These are phyloP conservation scores for Cercospora zeae-maydis DNA, from an alignment of 2,329 filamentous ascomycete species.

Conservation along the genomic window DNA sequence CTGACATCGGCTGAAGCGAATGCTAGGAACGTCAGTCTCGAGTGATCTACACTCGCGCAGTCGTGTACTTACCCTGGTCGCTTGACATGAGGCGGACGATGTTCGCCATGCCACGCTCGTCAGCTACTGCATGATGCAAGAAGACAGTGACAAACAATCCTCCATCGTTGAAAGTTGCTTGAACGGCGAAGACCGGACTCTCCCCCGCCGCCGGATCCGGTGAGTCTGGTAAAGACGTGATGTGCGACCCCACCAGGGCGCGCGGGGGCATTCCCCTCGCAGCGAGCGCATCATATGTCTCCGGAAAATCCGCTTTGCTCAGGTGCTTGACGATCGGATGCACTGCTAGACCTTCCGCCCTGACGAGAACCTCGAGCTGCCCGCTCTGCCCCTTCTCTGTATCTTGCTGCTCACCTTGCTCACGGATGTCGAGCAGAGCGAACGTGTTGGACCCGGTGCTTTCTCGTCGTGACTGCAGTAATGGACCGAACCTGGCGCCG, in stretches of 20 bases:
- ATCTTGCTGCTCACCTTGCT: background rate
- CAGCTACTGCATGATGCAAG: slow-evolving; percentile 25
- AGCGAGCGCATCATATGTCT: slow-evolving; percentile 7
- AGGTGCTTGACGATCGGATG: slow-evolving; percentile 15
- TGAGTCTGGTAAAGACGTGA: slow-evolving; percentile 21
- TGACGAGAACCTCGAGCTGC: slow-evolving; percentile 18
- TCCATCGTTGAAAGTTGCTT: slow-evolving; percentile 24
- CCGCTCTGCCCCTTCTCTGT: slow-evolving; percentile 11
- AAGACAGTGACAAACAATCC: slow-evolving; percentile 25
- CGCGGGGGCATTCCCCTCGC: slow-evolving; percentile 16
- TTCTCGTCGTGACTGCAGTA: background rate
- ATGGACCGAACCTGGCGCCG: background rate
- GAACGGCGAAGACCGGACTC: slow-evolving; percentile 23
- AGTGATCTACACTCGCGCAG: background rate
- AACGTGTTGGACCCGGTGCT: background rate
- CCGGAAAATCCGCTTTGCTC: slow-evolving; percentile 5
- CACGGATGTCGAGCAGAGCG: background rate
- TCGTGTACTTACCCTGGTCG: slow-evolving; percentile 10
- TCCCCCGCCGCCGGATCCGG: slow-evolving; percentile 8
- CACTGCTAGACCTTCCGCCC: slow-evolving; percentile 17
- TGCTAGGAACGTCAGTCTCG: background rate
- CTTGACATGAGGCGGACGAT: slow-evolving; percentile 23
- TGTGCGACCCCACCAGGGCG: slow-evolving; percentile 8
- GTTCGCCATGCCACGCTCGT: slow-evolving; percentile 18
- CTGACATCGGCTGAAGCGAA: background rate